Conservation (phyloP, 805 yeast genomes). For the Wickerhamomyces pijperi region DNA sequence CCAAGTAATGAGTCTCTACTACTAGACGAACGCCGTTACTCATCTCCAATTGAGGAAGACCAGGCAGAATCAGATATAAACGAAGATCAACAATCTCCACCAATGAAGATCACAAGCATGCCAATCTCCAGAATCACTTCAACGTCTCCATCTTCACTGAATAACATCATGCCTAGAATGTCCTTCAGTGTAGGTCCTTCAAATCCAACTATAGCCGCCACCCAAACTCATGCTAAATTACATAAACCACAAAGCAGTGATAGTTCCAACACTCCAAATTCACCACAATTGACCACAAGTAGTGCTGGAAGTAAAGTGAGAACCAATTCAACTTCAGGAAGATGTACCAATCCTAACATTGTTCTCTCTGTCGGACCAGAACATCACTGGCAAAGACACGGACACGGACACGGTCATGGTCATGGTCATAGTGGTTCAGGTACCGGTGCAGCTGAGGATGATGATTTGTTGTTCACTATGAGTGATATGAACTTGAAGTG, state of each 20-base stretch:
- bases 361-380: too few species aligned
- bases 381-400: neutral
- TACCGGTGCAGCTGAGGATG: conserved; percentile 55
- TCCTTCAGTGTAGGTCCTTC: conserved; percentile 19
- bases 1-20: conserved; percentile 15
- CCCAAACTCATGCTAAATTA: conserved; percentile 21
- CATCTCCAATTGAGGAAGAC: neutral
- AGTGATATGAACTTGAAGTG: conserved; percentile 60
- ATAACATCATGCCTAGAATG: conserved; percentile 1
- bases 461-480: conserved; percentile 59
- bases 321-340: too few species aligned
- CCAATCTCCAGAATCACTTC: conserved; percentile 11
- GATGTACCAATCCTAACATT: too few species aligned
- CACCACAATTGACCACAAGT: neutral
- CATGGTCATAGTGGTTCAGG: too few species aligned
- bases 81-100: neutral
- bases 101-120: conserved; percentile 2
- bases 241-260: conserved; percentile 7
- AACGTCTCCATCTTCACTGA: conserved; percentile 11
- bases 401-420: conserved; percentile 16
- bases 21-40: neutral
- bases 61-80: neutral
- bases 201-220: conserved; percentile 21
- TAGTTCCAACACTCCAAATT: conserved; percentile 3
- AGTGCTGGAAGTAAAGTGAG: too few species aligned